These are phyloP conservation scores for Iberis amara DNA, from an alignment of 441 rosid species.

Conservation along the genomic window DNA sequence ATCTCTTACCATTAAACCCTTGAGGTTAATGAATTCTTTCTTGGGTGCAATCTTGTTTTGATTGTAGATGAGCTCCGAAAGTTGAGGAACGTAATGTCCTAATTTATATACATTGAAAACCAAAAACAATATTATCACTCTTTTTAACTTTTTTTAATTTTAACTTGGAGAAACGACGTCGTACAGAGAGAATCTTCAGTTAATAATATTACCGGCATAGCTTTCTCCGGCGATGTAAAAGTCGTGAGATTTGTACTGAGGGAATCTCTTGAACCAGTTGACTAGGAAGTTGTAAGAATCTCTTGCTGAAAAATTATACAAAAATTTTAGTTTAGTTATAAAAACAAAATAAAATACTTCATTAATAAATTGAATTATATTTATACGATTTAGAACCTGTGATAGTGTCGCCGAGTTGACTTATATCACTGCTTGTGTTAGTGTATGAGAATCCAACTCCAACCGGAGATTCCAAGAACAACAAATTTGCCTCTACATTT, in stretches of 20 bases:
- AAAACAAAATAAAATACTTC: background rate
- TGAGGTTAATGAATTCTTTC: constrained; percentile 33
- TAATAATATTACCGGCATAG: constrained; percentile 51
- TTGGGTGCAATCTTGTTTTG: constrained; percentile 28
- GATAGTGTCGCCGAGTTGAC: constrained; percentile 43
- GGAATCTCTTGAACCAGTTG: constrained; percentile 67
- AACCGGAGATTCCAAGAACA: constrained; percentile 61
- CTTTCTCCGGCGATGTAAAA: constrained; percentile 74
- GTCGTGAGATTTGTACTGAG: constrained; percentile 62
- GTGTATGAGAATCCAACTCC: constrained; percentile 71
- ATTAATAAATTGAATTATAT: background rate
- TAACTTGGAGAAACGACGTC: background rate
- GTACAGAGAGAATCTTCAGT: background rate
- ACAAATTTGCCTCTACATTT: constrained; percentile 46
- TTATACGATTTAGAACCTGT: constrained; percentile 33
- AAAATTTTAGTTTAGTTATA: background rate
- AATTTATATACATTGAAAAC: background rate
- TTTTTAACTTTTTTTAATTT: background rate
- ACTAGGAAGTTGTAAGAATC: constrained; percentile 59
- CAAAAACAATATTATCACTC: too few species aligned
- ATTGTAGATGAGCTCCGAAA: constrained; percentile 36
- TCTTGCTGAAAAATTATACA: constrained; percentile 35
- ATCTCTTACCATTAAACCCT: constrained; percentile 35
- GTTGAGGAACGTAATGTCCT: constrained; percentile 49
- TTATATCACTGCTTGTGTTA: constrained; percentile 43